A percentile compares a stretch with the other conserved stretches of the same genome.
Evolutionary conservation across 2,329 filamentous ascomycete species (phyloP).

Genomic region (Cladosporium austrohemisphaericum): DNA sequence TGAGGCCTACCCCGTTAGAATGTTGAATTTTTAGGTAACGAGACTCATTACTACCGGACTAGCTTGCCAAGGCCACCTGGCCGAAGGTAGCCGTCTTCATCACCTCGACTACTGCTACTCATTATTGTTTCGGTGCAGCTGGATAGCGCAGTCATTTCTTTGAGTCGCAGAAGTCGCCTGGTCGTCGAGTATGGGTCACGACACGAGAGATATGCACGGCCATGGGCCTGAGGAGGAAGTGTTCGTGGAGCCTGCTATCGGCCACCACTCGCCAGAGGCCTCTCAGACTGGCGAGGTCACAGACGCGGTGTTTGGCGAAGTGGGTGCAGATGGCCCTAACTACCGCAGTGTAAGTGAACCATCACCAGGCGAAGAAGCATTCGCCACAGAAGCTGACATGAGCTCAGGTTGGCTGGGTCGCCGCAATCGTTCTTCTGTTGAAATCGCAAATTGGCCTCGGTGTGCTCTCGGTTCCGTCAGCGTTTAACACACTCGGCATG

Average conservation of each 20-base stretch:
- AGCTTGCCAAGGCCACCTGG: conserved; percentile 12
- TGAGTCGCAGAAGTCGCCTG: conserved; percentile 1
- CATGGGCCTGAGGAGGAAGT: conserved; percentile 11
- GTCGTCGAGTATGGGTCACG: conserved; percentile 8
- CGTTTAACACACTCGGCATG: conserved; percentile 46
- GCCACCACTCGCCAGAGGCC: conserved; percentile 1
- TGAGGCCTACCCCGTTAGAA: conserved; percentile 5
- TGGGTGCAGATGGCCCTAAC: conserved; percentile 20
- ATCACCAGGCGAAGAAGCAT: background rate
- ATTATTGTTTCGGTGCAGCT: background rate
- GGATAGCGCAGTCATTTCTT: background rate
- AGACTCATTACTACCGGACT: conserved; percentile 10
- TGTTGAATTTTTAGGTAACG: conserved; percentile 13
- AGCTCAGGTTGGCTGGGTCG: conserved; percentile 37
- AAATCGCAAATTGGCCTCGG: conserved; percentile 47
- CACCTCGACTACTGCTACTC: background rate
- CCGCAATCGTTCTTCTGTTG: conserved; percentile 43
- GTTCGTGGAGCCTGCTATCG: conserved; percentile 9
- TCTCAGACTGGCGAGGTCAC: conserved; percentile 18
- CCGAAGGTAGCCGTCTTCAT: conserved; percentile 3
- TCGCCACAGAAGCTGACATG: background rate
- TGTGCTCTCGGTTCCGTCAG: conserved; percentile 47
- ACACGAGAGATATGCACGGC: conserved; percentile 1
- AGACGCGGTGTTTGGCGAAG: conserved; percentile 22
- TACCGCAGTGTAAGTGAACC: conserved; percentile 25